phyloP scores from a whole-genome alignment of 495 filamentous ascomycete species.

The Aspergillus haitiensis region DNA sequence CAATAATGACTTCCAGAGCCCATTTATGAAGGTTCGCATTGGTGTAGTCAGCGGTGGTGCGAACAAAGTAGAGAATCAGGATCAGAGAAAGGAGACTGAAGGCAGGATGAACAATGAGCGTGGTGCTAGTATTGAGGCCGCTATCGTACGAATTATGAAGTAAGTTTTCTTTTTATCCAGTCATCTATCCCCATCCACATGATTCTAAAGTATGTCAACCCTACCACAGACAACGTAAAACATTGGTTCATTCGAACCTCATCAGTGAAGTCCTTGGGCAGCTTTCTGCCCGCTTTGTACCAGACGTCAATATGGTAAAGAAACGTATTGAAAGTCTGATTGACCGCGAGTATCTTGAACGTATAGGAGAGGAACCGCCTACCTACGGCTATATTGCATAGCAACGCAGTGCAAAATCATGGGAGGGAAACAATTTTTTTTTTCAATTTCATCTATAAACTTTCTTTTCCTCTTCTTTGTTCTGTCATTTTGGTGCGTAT shows the following conservation, averaged over 20 bases:
- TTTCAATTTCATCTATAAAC: slow-evolving; percentile 9
- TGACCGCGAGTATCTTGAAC: slow-evolving; percentile 89
- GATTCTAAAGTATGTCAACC: not conserved
- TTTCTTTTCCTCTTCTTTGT: not conserved
- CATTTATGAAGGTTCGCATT: slow-evolving; percentile 82
- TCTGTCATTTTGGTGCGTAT: not conserved
- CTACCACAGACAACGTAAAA: slow-evolving; percentile 77
- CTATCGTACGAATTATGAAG: slow-evolving; percentile 96
- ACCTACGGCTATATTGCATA: slow-evolving; percentile 78
- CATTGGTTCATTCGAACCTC: slow-evolving; percentile 75
- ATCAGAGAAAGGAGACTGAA: slow-evolving; percentile 84
- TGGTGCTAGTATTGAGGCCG: slow-evolving; percentile 77
- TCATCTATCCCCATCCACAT: not conserved
- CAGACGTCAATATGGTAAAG: slow-evolving; percentile 90
- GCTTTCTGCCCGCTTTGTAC: slow-evolving; percentile 76
- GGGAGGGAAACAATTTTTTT: not conserved
- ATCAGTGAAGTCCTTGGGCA: slow-evolving; percentile 83
- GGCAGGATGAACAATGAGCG: slow-evolving; percentile 81
- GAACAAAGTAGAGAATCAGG: slow-evolving; percentile 81
- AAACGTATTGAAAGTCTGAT: slow-evolving; percentile 91
- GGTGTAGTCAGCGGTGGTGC: slow-evolving; percentile 64
- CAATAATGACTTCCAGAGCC: slow-evolving; percentile 80
- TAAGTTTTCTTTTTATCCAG: slow-evolving; percentile 44
- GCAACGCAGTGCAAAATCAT: too few relatives aligned
- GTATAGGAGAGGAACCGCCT: slow-evolving; percentile 68